These are phyloP conservation scores for Fomitopsis serialis DNA, from an alignment of 768 basidiomycete genomes.

Conservation along the genomic window DNA sequence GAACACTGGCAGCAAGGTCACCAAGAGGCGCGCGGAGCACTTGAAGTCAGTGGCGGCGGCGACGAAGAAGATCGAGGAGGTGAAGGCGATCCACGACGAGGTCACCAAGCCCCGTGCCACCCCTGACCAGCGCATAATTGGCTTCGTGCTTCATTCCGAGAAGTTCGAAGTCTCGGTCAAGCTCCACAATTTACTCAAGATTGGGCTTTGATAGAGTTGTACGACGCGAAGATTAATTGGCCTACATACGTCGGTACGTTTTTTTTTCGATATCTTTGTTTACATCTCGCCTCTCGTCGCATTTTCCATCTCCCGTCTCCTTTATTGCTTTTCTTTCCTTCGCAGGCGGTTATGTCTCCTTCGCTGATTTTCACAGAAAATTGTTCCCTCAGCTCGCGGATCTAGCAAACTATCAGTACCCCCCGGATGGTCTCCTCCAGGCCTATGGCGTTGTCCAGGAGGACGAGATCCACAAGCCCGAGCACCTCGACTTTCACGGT, in stretches of 20 bases:
- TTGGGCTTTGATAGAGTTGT: slow-evolving; percentile 3
- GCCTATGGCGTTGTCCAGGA: too few species aligned
- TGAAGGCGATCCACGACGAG: slow-evolving; percentile 4
- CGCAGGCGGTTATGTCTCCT: too few species aligned
- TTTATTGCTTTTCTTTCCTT: slow-evolving; percentile 11
- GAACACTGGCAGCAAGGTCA: slow-evolving; percentile 1
- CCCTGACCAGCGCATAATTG: slow-evolving; percentile 8
- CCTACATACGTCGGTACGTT: slow-evolving; percentile 21
- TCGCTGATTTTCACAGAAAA: too few species aligned
- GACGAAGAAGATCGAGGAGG: slow-evolving; percentile 9
- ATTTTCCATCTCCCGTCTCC: too few species aligned
- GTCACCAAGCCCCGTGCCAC: slow-evolving; percentile 11
- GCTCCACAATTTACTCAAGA: slow-evolving; percentile 13
- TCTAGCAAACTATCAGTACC: neutral
- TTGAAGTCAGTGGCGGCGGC: slow-evolving; percentile 2
- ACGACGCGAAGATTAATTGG: slow-evolving; percentile 6
- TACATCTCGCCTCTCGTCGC: too few species aligned
- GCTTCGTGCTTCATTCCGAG: slow-evolving; percentile 16
- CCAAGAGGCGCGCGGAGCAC: slow-evolving; percentile 3
- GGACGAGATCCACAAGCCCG: too few species aligned
- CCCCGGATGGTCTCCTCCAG: slow-evolving; percentile 1
- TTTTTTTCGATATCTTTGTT: slow-evolving; percentile 10
- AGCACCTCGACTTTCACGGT: too few species aligned
- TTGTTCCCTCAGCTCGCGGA: slow-evolving; percentile 6
- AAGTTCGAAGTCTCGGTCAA: slow-evolving; percentile 6